Base-by-base conservation (phyloP, 1,139 yeast species). In the Sugiyamaella xylanicola region DNA sequence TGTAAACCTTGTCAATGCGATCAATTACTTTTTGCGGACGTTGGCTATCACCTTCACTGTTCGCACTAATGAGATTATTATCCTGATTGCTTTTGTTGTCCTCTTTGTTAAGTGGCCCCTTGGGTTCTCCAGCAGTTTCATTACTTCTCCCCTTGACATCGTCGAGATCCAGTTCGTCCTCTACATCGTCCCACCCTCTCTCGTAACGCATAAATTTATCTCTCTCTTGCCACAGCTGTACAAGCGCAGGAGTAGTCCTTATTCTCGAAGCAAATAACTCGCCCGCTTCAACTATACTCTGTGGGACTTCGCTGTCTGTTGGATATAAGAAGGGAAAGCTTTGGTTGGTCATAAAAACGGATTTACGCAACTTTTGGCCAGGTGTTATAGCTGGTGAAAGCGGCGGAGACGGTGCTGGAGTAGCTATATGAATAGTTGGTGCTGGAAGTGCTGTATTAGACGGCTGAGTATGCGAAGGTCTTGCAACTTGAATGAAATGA, bases 321-420 rank as follows among this genome's bases (percentile, higher is more conserved):
- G 97, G 97, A 65, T 85, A 87, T 3, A 90, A 76, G 61, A 89
- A 83, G 0, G 98, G 97, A 74, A 82, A 86, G 11, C 85, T 80
- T 63, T 86, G 88, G 67, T 88, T 87, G 0, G 93, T 82, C 70
- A 88, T 92, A 63, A 85, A 88, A 19, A 65, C 68, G 55, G 89
- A 82, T 62, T 86, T 84, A 61, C 90, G 80, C 32, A 80, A 78
- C 64, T 85, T 87, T 56, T 82, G 86, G 11, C 87, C 87, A 0
- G 72, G 63, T 43, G 68, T 65, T 41, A 67, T 65, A 39, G 67
- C 75, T 22, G 95, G 91, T 1, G 86, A 80, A 8, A 82, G 70
- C 0, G 88, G 86, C 0, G 96, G 96, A 0, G 96, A 87, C 1
- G 96, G 95, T 0, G 87, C 88, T 0, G 96, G 97, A 0, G 97